Conservation (phyloP, 768 basidiomycete species). For the Peribolospora baueri region DNA sequence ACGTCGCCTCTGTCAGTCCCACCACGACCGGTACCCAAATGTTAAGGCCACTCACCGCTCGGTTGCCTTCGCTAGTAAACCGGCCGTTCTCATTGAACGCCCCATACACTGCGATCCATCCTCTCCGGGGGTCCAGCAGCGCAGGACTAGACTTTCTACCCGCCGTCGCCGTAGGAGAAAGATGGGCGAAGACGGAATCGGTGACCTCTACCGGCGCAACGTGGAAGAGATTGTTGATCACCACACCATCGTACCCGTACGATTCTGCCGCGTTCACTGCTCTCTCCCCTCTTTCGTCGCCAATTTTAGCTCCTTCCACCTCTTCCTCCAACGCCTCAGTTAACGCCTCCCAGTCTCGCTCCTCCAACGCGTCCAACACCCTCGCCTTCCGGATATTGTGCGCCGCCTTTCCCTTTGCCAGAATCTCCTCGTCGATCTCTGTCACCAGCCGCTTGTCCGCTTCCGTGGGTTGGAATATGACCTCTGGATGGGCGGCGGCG, state of each 20-base stretch:
- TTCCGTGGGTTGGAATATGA: slow-evolving; percentile 1
- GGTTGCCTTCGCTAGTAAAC: not conserved
- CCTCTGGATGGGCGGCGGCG: not conserved
- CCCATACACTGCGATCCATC: slow-evolving; percentile 1
- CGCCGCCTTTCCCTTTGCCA: not conserved
- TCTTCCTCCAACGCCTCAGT: not conserved
- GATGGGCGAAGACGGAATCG: not conserved
- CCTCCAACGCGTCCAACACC: not conserved
- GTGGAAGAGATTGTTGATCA: slow-evolving; percentile 1
- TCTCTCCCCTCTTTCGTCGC: too few species aligned
- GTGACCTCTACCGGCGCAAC: not conserved
- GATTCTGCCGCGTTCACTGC: too few species aligned
- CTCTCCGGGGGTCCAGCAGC: not conserved
- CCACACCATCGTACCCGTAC: not conserved
- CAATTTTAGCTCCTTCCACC: not conserved
- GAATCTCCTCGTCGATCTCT: not conserved
- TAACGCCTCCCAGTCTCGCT: not conserved
- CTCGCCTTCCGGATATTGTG: not conserved
- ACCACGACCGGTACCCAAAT: not conserved
- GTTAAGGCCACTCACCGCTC: too few species aligned
- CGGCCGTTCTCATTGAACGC: slow-evolving; percentile 1
- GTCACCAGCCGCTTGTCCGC: not conserved
- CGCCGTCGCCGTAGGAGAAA: not conserved
- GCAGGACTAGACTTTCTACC: not conserved
- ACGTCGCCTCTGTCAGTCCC: not conserved